Base-by-base conservation (phyloP, 805 yeast genomes). In the Lipomyces chichibuensis region DNA sequence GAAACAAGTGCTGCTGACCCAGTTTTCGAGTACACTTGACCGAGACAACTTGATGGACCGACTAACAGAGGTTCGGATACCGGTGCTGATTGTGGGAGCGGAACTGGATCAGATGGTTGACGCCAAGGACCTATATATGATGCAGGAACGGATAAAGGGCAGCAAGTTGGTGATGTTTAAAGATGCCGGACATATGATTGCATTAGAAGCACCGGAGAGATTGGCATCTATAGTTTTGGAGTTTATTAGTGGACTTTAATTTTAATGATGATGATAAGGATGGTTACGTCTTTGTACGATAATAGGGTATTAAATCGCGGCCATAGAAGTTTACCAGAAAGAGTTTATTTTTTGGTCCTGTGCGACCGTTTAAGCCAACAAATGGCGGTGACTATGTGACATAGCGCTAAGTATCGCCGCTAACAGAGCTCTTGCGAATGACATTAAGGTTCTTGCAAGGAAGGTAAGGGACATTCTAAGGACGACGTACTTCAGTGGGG, bases 171-270 rank as follows among this genome's bases (percentile, higher is more conserved):
- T 33, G 46, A n/a, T 56, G 46, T 32, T 20, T 33, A 33, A 32
- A 8, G 33, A n/a, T n/a, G 46, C 13, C 14, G 59, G 59, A 13
- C 59, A 56, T 35, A 56, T 56, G 59, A 3, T 56, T n/a, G 32
- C 59, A 17, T 17, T 56, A 20, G 59, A 56, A 39, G 46, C 29
- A 9, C 59, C 59, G 29, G 46, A 25, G 2, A 32, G 14, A 20
- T 25, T 33, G 46, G 59, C 59, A 14, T 13, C 23, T 2, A 33
- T 32, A 27, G 35, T 54, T 2, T 25, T 29, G n/a, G 57, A 54
- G 5, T 54, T 54, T 29, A 20, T 54, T 1, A 43, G 49, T 17
- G 49, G 49, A 43, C 49, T 43, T 5, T 43, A 29, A 5, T 13
- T 13, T 2, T 37, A 37, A 37, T 37, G 43, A 29, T 29, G 7